phyloP scores from a whole-genome alignment of 192 early-diverging fungal species.

The Umbelopsis ramanniana region DNA sequence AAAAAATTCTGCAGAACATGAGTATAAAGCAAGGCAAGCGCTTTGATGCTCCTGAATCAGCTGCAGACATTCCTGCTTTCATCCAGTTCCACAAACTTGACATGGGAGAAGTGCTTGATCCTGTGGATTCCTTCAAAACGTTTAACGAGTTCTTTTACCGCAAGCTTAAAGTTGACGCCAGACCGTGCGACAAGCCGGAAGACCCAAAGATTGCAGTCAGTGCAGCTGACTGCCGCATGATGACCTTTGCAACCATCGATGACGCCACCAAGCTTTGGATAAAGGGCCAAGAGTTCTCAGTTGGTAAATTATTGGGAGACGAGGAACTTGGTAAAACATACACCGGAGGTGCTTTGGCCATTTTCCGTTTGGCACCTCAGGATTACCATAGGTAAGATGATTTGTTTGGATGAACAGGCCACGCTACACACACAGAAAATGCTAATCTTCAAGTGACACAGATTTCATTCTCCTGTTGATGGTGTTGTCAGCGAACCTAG shows the following conservation, averaged over 20 bases:
- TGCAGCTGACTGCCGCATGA: conserved; percentile 62
- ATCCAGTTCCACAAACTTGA: conserved; percentile 67
- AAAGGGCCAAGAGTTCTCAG: conserved; percentile 64
- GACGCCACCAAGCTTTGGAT: conserved; percentile 66
- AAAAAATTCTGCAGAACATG: conserved; percentile 12
- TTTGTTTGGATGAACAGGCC: no score
- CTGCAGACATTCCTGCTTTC: conserved; percentile 61
- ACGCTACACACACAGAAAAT: not conserved
- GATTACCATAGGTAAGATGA: conserved; percentile 63
- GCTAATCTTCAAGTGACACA: not conserved
- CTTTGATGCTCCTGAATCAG: conserved; percentile 63
- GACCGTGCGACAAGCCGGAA: conserved; percentile 35
- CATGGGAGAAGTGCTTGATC: conserved; percentile 62
- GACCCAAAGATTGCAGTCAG: conserved; percentile 55
- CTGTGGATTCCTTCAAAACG: conserved; percentile 52
- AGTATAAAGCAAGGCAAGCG: conserved; percentile 63
- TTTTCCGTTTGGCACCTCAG: conserved; percentile 76
- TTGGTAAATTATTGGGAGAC: conserved; percentile 54
- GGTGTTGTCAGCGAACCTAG: conserved; percentile 48
- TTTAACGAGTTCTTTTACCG: conserved; percentile 78
- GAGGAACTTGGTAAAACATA: conserved; percentile 47
- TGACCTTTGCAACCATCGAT: conserved; percentile 52
- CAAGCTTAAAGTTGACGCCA: conserved; percentile 59
- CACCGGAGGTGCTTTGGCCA: conserved; percentile 56
- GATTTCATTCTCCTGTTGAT: conserved; percentile 66